These are phyloP conservation scores for Fragaria vesca DNA, from an alignment of 306 rosid genomes.

Conservation along the genomic window DNA sequence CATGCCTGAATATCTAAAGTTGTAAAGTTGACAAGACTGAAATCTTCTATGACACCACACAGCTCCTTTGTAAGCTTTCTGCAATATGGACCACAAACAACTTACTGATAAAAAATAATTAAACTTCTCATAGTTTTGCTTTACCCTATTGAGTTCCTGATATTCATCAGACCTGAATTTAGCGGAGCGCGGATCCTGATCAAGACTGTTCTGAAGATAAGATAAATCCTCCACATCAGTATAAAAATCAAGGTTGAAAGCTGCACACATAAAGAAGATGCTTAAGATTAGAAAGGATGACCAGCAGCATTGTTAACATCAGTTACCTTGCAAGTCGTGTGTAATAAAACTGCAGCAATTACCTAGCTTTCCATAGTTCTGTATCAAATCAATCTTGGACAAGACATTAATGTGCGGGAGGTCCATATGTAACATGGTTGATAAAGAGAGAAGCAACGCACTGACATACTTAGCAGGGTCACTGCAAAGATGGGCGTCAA, in stretches of 20 bases:
- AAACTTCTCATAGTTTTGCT: not conserved
- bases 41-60: slow-evolving; percentile 80
- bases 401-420: slow-evolving; percentile 86
- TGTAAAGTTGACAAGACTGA: slow-evolving; percentile 67
- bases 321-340: slow-evolving; percentile 7
- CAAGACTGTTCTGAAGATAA: slow-evolving; percentile 72
- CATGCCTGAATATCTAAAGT: slow-evolving; percentile 93
- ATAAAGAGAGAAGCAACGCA: slow-evolving; percentile 80
- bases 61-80: slow-evolving; percentile 96
- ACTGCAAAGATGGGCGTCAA: slow-evolving; percentile 94
- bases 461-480: slow-evolving; percentile 95
- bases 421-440: slow-evolving; percentile 91
- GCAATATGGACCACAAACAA: slow-evolving; percentile 33
- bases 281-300: slow-evolving; percentile 25
- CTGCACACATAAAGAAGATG: slow-evolving; percentile 39
- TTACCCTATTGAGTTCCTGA: not conserved
- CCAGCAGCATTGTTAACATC: slow-evolving; percentile 10
- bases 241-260: slow-evolving; percentile 86
- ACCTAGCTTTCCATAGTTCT: slow-evolving; percentile 92
- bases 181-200: slow-evolving; percentile 79
- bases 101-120: not conserved
- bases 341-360: slow-evolving; percentile 2
- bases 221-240: slow-evolving; percentile 93
- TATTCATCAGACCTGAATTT: slow-evolving; percentile 67
- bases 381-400: slow-evolving; percentile 91